These are phyloP conservation scores for Tuber borchii DNA, from an alignment of 495 filamentous ascomycete species.

Conservation along the genomic window DNA sequence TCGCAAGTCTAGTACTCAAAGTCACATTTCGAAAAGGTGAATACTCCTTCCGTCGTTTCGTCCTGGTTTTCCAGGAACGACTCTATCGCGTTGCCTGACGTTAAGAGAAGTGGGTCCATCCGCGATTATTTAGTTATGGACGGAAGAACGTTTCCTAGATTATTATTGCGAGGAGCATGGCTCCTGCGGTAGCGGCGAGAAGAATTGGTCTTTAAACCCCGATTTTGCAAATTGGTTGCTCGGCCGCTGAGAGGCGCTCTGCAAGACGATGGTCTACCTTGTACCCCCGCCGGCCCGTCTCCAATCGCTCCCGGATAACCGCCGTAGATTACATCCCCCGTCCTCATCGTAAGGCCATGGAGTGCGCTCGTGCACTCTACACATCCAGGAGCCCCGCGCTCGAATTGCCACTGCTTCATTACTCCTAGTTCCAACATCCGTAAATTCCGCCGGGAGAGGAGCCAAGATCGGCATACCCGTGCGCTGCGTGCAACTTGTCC, in stretches of 20 bases:
- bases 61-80: constrained; percentile 12
- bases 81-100: constrained; percentile 16
- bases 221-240: background rate
- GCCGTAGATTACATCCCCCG: too few relatives aligned
- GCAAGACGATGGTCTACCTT: background rate
- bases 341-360: background rate
- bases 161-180: background rate
- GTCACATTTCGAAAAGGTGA: constrained; percentile 1
- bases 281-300: background rate
- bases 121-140: background rate
- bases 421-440: background rate
- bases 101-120: constrained; percentile 10
- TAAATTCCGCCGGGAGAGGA: background rate
- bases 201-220: background rate
- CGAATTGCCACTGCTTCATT: background rate
- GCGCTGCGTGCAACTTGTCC: background rate
- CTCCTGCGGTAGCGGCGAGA: background rate
- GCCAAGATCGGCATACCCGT: background rate
- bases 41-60: constrained; percentile 13
- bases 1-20: background rate
- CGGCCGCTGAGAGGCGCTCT: too few relatives aligned
- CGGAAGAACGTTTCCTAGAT: background rate
- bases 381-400: background rate
- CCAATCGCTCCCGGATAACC: too few relatives aligned
- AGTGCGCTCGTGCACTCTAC: background rate